phyloP scores from a whole-genome alignment of 1,284 basidiomycete species.

The Leccinum glutinopallens region DNA sequence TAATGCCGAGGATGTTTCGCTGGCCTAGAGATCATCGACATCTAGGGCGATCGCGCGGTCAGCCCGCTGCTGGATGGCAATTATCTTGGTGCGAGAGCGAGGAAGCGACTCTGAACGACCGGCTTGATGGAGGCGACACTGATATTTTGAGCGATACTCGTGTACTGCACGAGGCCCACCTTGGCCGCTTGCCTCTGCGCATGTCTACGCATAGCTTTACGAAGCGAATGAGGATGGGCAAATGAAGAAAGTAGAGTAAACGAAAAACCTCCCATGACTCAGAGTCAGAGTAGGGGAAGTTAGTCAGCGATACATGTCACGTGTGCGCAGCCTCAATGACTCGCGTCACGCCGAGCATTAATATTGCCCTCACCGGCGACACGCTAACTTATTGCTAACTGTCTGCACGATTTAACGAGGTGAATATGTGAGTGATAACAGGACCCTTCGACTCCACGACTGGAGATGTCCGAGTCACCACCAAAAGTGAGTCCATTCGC shows the following conservation, averaged over 20 bases:
- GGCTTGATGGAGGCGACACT: conserved; percentile 91
- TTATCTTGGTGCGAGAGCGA: conserved; percentile 85
- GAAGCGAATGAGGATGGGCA: conserved; percentile 93
- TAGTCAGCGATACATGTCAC: no score
- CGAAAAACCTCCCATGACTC: no score
- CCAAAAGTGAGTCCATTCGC: conserved; percentile 25
- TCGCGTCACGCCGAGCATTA: no score
- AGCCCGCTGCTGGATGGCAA: conserved; percentile 85
- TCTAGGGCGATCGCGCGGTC: conserved; percentile 73
- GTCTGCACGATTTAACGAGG: no score
- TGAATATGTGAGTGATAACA: conserved; percentile 33
- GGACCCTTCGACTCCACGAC: conserved; percentile 33
- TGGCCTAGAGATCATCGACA: conserved; percentile 89
- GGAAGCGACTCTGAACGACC: conserved; percentile 84
- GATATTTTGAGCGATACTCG: conserved; percentile 94
- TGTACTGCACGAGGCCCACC: conserved; percentile 95
- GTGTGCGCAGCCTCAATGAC: no score
- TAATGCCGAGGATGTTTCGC: conserved; percentile 87
- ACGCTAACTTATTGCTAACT: no score
- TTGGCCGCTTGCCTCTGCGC: conserved; percentile 94
- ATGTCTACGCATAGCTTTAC: conserved; percentile 97
- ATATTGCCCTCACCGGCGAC: no score
- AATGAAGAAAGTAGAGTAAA: conserved; percentile 82
- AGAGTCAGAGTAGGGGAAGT: no score
- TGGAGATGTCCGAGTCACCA: conserved; percentile 19